Conservation (phyloP, 768 basidiomycete species). For the Phlebiopsis gigantea region DNA sequence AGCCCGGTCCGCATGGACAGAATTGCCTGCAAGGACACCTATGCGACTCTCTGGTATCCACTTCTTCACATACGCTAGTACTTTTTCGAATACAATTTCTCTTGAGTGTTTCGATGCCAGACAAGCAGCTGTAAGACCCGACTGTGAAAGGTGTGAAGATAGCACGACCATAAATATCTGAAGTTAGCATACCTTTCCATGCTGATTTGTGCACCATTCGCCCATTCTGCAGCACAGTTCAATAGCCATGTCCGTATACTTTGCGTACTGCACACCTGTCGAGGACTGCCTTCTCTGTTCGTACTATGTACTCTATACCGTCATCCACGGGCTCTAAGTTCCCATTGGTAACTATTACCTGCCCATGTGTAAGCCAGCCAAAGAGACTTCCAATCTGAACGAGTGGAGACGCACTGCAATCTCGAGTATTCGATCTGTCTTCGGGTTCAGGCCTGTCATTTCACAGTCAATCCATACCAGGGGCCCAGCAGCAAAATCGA, state of each 20-base stretch:
- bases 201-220: conserved; percentile 82
- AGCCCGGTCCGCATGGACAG: conserved; percentile 74
- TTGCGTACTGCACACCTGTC: conserved; percentile 47
- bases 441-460: conserved; percentile 74
- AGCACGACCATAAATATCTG: too few relatives aligned
- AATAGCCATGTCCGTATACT: background rate
- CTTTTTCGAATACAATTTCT: conserved; percentile 51
- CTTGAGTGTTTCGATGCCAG: conserved; percentile 61
- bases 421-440: conserved; percentile 70
- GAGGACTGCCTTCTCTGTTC: conserved; percentile 60
- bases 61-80: conserved; percentile 75
- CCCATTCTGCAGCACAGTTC: conserved; percentile 56
- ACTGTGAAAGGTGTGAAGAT: conserved; percentile 36
- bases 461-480: conserved; percentile 86
- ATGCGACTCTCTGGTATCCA: conserved; percentile 68
- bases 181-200: conserved; percentile 52
- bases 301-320: conserved; percentile 73
- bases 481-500: conserved; percentile 53
- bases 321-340: conserved; percentile 76
- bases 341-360: conserved; percentile 88
- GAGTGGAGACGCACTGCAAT: conserved; percentile 50
- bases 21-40: conserved; percentile 81
- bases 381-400: background rate
- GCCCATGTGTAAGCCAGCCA: background rate
- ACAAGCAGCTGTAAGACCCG: conserved; percentile 80